Evolutionary conservation across 306 rosid genomes (phyloP).

Genomic region (Vigna nakashimae): DNA sequence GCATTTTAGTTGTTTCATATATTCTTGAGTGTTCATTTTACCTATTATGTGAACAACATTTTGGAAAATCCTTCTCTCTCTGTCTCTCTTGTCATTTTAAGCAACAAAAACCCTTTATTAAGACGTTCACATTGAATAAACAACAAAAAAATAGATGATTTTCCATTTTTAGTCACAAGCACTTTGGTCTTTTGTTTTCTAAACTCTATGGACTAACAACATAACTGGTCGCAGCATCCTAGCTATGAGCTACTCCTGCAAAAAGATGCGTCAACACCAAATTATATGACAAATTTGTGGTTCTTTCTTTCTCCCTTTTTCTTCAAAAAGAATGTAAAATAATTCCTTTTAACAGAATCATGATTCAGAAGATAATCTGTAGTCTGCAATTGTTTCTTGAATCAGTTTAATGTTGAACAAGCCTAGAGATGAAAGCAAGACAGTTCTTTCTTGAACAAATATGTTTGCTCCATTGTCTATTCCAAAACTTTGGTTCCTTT

Average conservation of each 20-base stretch:
- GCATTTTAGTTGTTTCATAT: neutral
- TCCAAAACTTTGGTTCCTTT: neutral
- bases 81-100: neutral
- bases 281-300: neutral
- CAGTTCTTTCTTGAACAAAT: neutral
- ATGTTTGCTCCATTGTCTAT: neutral
- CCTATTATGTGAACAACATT: neutral
- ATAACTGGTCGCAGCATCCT: neutral
- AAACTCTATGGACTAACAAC: constrained; percentile 5
- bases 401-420: constrained; percentile 27
- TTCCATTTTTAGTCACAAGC: neutral
- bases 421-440: constrained; percentile 9
- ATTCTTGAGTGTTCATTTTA: neutral
- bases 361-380: constrained; percentile 4
- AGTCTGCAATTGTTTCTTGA: constrained; percentile 5
- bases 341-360: neutral
- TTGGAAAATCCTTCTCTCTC: neutral
- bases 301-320: constrained; percentile 7
- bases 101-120: neutral
- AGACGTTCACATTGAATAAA: neutral
- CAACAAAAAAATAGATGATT: neutral
- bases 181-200: neutral
- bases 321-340: neutral
- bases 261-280: neutral
- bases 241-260: constrained; percentile 36